Evolutionary conservation across 805 yeast species (phyloP).

Genomic region (Komagataella populi): DNA sequence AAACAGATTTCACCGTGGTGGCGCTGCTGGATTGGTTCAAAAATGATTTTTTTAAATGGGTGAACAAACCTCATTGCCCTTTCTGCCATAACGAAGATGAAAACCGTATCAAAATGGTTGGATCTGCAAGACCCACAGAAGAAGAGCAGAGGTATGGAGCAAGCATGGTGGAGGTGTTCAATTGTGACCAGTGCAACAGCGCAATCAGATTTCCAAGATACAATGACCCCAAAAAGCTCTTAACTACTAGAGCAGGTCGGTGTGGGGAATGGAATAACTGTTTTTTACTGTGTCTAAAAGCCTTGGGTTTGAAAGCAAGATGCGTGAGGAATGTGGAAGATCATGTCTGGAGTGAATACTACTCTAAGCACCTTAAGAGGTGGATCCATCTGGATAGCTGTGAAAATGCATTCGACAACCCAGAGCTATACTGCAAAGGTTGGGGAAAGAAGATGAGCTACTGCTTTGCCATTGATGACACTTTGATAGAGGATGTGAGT

Average conservation of each 20-base stretch:
- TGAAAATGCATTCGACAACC: constrained; percentile 77
- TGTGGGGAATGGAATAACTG: constrained; percentile 96
- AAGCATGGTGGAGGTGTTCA: constrained; percentile 46
- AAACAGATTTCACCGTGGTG: constrained; percentile 43
- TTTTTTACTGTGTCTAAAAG: constrained; percentile 54
- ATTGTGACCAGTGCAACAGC: constrained; percentile 37
- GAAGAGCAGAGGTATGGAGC: constrained; percentile 39
- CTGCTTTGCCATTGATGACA: constrained; percentile 52
- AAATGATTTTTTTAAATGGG: constrained; percentile 73
- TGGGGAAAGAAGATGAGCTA: constrained; percentile 96
- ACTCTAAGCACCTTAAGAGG: constrained; percentile 38
- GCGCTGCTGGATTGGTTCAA: constrained; percentile 61
- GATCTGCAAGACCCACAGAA: constrained; percentile 25
- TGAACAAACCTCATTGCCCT: constrained; percentile 52
- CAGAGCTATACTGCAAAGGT: constrained; percentile 60
- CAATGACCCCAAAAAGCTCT: constrained; percentile 47
- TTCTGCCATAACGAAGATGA: constrained; percentile 30
- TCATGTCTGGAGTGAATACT: constrained; percentile 94
- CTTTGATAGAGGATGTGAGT: constrained; percentile 59
- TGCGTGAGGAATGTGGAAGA: constrained; percentile 86
- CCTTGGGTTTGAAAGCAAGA: constrained; percentile 52
- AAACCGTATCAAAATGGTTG: constrained; percentile 22
- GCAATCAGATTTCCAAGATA: constrained; percentile 61
- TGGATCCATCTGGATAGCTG: constrained; percentile 92
- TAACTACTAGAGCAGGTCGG: constrained; percentile 57